Evolutionary conservation across 148 eudicot species (phyloP), one percentile per base, ranked within the genome.

Genomic region (Cornus florida): DNA sequence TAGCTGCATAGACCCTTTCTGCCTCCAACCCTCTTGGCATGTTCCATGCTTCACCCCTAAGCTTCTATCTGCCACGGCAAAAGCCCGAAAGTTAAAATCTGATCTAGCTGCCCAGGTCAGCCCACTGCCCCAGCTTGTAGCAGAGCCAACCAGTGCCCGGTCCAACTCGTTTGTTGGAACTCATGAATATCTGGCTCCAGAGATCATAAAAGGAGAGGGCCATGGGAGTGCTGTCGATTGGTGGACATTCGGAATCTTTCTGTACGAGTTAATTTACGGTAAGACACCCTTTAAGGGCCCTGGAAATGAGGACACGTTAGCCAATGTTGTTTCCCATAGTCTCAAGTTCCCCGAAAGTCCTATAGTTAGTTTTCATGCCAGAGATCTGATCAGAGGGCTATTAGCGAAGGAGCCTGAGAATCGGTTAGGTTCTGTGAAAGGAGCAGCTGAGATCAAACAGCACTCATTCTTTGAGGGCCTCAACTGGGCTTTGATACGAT

Each of bases 241-340:
- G 92, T 90, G 92, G 92, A 84, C 91, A 0, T 83, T 82, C 41
- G 98, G 98, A 56, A 84, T 94, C 28, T 88, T 94, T 67, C 69
- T 94, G 17, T 94, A 88, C 17, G 98, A 94, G 88, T 86, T 94
- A 60, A 72, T 92, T 64, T 94, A 92, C 35, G 97, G 97, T 5
- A 89, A 80, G 85, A 94, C 97, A 46, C 98, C 98, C 19, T 94
- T 94, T 75, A 94, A 89, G 84, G 94, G 98, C 43, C 77, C 88
- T 10, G 86, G 70, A 70, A 92, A 89, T 14, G 92, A 93, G 78
- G 94, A 86, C 10, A 94, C 98, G 4, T 64, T 92, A 70, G 75
- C 88, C 10, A 94, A 92, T 75, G 87, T 87, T 69, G 90, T 87
- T 43, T 92, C 94, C 20, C 83, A 82, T 64, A 78, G 85, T 67